Percentiles rank a stretch among this genome's conserved stretches.
Conservation (phyloP, 2,329 filamentous ascomycete genomes). For the Corniculantispora saksenae region DNA sequence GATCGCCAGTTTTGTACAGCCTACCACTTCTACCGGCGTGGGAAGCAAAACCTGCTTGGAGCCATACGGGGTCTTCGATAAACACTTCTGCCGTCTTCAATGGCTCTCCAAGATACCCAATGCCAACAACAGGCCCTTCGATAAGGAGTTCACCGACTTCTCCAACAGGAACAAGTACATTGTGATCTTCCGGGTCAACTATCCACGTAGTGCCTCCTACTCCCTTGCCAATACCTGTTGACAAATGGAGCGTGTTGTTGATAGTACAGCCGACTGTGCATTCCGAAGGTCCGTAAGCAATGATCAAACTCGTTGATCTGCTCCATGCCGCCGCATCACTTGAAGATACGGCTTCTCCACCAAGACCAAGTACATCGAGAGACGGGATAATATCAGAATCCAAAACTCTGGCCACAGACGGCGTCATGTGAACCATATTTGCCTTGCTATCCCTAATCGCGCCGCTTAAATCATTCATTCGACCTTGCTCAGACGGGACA, state of each 20-base stretch:
- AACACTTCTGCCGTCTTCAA: constrained; percentile 60
- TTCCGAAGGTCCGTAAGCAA: constrained; percentile 56
- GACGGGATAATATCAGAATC: constrained; percentile 47
- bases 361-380: constrained; percentile 49
- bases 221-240: constrained; percentile 50
- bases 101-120: constrained; percentile 61
- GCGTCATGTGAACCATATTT: constrained; percentile 54
- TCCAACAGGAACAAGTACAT: constrained; percentile 49
- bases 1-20: constrained; percentile 62
- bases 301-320: constrained; percentile 46
- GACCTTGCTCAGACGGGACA: constrained; percentile 55
- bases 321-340: constrained; percentile 52
- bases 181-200: constrained; percentile 48
- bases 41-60: constrained; percentile 39
- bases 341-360: constrained; percentile 54
- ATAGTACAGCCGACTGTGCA: constrained; percentile 55
- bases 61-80: constrained; percentile 56
- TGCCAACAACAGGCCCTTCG: constrained; percentile 61
- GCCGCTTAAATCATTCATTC: constrained; percentile 52
- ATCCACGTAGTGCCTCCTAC: constrained; percentile 53
- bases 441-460: constrained; percentile 45
- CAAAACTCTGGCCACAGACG: constrained; percentile 50
- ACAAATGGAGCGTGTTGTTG: constrained; percentile 44
- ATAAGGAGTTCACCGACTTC: constrained; percentile 55
- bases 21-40: constrained; percentile 42